Evolutionary conservation across 768 basidiomycete genomes (phyloP).

Genomic region (Mycena capillaripes): DNA sequence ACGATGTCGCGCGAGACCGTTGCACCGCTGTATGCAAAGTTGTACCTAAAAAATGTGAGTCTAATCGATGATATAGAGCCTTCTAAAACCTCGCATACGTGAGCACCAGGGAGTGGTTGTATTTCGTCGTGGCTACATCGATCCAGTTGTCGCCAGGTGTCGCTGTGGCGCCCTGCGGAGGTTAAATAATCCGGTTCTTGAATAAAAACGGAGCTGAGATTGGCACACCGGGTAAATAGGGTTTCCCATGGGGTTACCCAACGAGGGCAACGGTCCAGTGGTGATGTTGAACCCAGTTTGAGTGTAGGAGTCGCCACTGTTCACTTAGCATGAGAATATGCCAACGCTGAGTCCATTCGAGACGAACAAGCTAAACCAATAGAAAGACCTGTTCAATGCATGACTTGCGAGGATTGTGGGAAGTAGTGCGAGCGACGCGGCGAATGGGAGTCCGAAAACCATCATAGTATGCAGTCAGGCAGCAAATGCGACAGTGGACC

Average conservation of each 20-base stretch:
- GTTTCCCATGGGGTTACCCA: conserved; percentile 53
- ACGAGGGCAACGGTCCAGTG: conserved; percentile 43
- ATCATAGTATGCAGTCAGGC: neutral
- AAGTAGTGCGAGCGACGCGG: conserved; percentile 10
- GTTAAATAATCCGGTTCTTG: conserved; percentile 5
- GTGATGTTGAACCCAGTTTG: conserved; percentile 49
- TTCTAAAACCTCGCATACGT: conserved; percentile 44
- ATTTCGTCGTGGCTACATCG: conserved; percentile 49
- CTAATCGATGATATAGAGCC: conserved; percentile 6
- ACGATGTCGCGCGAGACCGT: conserved; percentile 52
- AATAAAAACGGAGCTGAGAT: conserved; percentile 5
- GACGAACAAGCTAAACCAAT: conserved; percentile 34
- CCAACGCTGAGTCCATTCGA: conserved; percentile 12
- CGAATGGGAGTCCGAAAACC: conserved; percentile 3
- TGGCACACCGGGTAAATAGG: conserved; percentile 47
- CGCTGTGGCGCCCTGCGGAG: conserved; percentile 46
- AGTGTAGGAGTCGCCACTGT: conserved; percentile 54
- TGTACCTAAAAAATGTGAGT: conserved; percentile 27
- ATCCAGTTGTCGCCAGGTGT: conserved; percentile 57
- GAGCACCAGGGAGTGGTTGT: conserved; percentile 52
- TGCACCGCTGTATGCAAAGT: conserved; percentile 58
- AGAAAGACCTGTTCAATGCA: conserved; percentile 13
- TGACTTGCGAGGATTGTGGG: conserved; percentile 12
- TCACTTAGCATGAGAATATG: conserved; percentile 1
- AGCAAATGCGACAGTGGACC: neutral